Base-by-base conservation (phyloP, 441 rosid genomes). In the Geranium incanum region DNA sequence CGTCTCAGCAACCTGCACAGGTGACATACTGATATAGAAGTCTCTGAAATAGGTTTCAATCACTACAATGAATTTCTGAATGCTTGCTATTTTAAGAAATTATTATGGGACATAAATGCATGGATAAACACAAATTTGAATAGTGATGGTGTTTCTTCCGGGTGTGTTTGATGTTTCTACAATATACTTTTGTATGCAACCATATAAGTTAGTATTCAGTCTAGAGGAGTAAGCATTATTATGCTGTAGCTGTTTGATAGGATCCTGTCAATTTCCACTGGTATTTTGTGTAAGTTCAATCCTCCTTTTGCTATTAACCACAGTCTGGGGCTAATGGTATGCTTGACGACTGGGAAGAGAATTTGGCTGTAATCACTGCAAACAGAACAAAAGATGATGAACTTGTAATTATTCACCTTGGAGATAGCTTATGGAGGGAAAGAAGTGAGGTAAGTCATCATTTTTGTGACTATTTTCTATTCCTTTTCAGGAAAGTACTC, bases 281-380 rank as follows among this genome's bases (percentile, higher is more conserved):
- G 3, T 28, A 28, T 28, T 28, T 28, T 28, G 33, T 28, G 33
- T 28, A 52, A 66, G 21, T 52, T 50, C 60, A 37, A 67, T 41
- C 63, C 52, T 68, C 67, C 33, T 69, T 70, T 64, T 66, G 21
- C 38, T 72, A 74, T 71, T 39, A 71, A 66, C 52, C 77, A 16
- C 87, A 95, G 97, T 28, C 80, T 74, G 89, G 89, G 75, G 66
- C 87, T 71, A 88, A 84, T 80, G 79, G 88, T 82, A 93, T 95
- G 97, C 98, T 95, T 71, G 91, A 93, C 68, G 92, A 83, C 48
- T 95, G 99, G 99, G 99, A 93, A 78, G 96, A 95, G 78, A 95
- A 95, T 82, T 86, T 95, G 85, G 98, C 96, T 72, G 86, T 91
- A 45, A 93, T 95, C 77, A 84, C 98, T 79, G 99, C 97, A 72